Percentiles rank a stretch among this genome's conserved stretches.
Evolutionary conservation across 2,329 filamentous ascomycete genomes (phyloP).

Genomic region (Aspergillus hortae): DNA sequence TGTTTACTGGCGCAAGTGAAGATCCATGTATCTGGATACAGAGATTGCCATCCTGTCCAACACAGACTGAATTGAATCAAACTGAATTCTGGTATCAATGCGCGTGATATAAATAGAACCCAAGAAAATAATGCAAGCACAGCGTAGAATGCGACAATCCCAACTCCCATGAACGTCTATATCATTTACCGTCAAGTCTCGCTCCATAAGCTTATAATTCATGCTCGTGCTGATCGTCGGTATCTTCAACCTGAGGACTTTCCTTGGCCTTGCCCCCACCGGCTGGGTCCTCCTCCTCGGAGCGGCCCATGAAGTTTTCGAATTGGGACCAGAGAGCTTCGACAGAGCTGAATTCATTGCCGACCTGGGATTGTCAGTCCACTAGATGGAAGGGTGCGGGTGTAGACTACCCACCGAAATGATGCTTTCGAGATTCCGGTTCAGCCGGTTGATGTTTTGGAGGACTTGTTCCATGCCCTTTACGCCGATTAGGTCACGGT

Average conservation of each 20-base stretch:
- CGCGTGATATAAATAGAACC: not conserved
- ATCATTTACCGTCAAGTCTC: constrained; percentile 5
- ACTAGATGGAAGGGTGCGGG: not conserved
- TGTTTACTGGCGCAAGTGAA: constrained; percentile 34
- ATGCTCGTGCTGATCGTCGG: constrained; percentile 21
- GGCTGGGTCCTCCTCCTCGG: constrained; percentile 43
- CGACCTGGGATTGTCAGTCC: constrained; percentile 55
- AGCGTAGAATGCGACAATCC: not conserved
- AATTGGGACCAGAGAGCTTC: constrained; percentile 97
- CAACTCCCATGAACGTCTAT: constrained; percentile 2
- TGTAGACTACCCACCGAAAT: constrained; percentile 64
- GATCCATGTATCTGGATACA: constrained; percentile 18
- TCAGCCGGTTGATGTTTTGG: constrained; percentile 92
- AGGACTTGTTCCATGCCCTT: constrained; percentile 81
- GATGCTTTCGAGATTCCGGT: constrained; percentile 85
- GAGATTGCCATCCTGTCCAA: constrained; percentile 5
- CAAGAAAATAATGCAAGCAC: not conserved
- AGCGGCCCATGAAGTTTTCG: constrained; percentile 88
- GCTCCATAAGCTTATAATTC: constrained; percentile 15
- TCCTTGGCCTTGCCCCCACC: constrained; percentile 27
- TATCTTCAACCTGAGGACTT: constrained; percentile 15
- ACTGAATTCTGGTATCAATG: not conserved
- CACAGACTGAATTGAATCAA: not conserved
- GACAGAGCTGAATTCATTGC: constrained; percentile 95
- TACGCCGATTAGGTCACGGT: not conserved